Evolutionary conservation across 495 filamentous ascomycete species (phyloP).

Genomic region (Parmelia sp.): DNA sequence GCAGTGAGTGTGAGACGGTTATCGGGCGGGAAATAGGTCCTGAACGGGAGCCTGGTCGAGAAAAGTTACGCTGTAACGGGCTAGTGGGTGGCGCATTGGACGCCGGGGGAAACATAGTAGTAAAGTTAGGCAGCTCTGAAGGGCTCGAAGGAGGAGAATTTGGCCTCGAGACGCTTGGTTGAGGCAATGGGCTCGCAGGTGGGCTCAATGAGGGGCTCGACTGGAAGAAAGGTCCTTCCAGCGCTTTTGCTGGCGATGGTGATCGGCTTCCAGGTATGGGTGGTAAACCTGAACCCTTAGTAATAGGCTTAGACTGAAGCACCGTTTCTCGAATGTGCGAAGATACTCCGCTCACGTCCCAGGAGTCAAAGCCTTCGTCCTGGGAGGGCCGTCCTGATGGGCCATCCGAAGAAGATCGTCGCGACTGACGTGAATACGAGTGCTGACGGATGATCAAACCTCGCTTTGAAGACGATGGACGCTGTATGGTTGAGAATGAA

Average conservation of each 20-base stretch:
- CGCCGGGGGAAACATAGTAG: constrained; percentile 17
- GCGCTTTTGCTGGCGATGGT: constrained; percentile 29
- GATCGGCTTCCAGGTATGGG: constrained; percentile 28
- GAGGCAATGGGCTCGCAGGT: constrained; percentile 25
- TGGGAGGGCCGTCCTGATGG: constrained; percentile 27
- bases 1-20: neutral
- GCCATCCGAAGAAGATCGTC: constrained; percentile 24
- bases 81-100: constrained; percentile 9
- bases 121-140: constrained; percentile 15
- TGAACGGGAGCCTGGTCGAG: constrained; percentile 17
- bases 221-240: constrained; percentile 27
- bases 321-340: constrained; percentile 51
- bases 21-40: constrained; percentile 5
- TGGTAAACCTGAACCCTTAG: constrained; percentile 21
- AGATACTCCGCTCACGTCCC: constrained; percentile 61
- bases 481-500: constrained; percentile 45
- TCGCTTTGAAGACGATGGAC: constrained; percentile 47
- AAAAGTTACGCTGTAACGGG: constrained; percentile 19
- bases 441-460: constrained; percentile 25
- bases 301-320: constrained; percentile 27
- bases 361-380: constrained; percentile 60
- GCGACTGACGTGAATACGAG: constrained; percentile 31
- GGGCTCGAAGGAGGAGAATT: constrained; percentile 16
- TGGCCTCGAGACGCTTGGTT: constrained; percentile 23
- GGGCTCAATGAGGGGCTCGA: constrained; percentile 25